These are phyloP conservation scores for Bromus sterilis DNA, from an alignment of 176 grass and related monocot genomes.

Conservation along the genomic window DNA sequence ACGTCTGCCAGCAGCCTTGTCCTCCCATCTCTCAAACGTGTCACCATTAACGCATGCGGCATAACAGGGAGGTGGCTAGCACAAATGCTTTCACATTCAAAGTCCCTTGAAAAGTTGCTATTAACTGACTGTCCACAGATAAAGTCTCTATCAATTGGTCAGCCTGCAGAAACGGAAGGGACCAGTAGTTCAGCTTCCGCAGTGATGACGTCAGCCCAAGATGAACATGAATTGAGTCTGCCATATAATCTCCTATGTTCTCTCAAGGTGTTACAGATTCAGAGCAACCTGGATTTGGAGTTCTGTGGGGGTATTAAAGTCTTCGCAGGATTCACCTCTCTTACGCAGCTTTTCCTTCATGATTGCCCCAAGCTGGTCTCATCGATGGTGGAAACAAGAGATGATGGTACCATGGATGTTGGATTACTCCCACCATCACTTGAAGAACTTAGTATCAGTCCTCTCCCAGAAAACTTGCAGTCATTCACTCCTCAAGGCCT, in stretches of 20 bases:
- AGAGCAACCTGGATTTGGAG: accelerated
- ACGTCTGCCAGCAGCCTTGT: not conserved
- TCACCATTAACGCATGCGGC: accelerated
- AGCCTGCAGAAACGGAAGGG: not conserved
- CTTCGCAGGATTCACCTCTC: not conserved
- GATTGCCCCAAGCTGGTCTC: not conserved
- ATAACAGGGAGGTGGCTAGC: not conserved
- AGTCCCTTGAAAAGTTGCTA: not conserved
- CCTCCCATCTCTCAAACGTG: not conserved
- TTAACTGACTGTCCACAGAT: not conserved
- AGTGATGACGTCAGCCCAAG: not conserved
- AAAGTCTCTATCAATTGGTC: not conserved
- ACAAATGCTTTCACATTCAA: not conserved
- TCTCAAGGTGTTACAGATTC: not conserved
- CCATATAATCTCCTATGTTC: not conserved
- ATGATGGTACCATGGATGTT: not conserved
- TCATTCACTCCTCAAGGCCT: not conserved
- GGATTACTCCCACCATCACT: not conserved
- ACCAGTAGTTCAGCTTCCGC: not conserved
- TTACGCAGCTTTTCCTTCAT: accelerated
- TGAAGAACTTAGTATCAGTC: accelerated
- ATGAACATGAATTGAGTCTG: not conserved
- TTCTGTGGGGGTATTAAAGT: not conserved
- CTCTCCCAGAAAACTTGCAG: not conserved
- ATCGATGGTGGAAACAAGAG: not conserved